phyloP scores from a whole-genome alignment of 768 basidiomycete species.

The Gloeostereum incarnatum region DNA sequence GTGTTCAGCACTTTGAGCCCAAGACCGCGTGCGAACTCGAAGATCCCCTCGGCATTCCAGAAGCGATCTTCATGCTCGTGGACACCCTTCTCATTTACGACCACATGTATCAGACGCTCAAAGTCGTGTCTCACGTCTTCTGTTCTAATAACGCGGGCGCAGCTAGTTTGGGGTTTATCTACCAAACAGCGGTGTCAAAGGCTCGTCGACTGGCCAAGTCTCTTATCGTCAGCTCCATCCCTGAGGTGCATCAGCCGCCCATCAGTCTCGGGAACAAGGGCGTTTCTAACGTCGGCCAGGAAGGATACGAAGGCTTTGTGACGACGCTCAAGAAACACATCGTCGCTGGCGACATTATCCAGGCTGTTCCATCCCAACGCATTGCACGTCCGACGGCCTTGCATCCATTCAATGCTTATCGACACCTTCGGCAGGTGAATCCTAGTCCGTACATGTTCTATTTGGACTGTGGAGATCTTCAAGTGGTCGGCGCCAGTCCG shows the following conservation, averaged over 20 bases:
- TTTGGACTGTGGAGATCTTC: slow-evolving; percentile 85
- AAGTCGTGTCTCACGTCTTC: slow-evolving; percentile 95
- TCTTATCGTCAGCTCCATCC: slow-evolving; percentile 39
- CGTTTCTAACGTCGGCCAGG: slow-evolving; percentile 87
- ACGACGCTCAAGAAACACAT: slow-evolving; percentile 91
- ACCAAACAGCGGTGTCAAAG: slow-evolving; percentile 79
- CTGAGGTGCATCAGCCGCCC: slow-evolving; percentile 61
- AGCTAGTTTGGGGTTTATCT: slow-evolving; percentile 72
- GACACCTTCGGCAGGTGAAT: slow-evolving; percentile 88
- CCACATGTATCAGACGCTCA: slow-evolving; percentile 91
- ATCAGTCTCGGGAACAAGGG: slow-evolving; percentile 57
- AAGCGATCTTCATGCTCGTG: slow-evolving; percentile 93
- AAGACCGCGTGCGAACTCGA: slow-evolving; percentile 68
- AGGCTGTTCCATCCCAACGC: slow-evolving; percentile 95
- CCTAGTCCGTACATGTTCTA: slow-evolving; percentile 99
- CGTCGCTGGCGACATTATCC: slow-evolving; percentile 94
- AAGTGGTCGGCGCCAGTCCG: slow-evolving; percentile 96
- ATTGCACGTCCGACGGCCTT: slow-evolving; percentile 76
- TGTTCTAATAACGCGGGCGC: slow-evolving; percentile 60
- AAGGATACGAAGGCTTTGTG: slow-evolving; percentile 87
- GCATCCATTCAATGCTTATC: slow-evolving; percentile 96
- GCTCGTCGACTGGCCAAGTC: slow-evolving; percentile 72
- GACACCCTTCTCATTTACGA: slow-evolving; percentile 96
- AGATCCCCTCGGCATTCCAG: slow-evolving; percentile 86
- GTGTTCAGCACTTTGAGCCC: slow-evolving; percentile 94